Base-by-base conservation (phyloP, 108 stramenopile species). In the Pseudonitzschia multiseries region DNA sequence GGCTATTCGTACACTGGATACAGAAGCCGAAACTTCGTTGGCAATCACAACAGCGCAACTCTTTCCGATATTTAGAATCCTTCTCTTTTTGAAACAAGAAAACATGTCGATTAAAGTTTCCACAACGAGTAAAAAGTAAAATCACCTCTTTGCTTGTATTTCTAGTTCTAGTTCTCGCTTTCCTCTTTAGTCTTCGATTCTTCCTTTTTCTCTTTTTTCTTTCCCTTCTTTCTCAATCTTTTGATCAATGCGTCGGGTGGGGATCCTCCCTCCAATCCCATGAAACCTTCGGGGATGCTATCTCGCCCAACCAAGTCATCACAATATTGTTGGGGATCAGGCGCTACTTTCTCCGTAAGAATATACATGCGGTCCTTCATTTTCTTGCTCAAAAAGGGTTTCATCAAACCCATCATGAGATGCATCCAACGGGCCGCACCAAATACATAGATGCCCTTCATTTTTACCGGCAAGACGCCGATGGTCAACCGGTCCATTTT, bases 401-500 rank as follows among this genome's bases (percentile, higher is more conserved):
- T 73, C 66, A 73, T 42, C 40, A 76, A 33, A 14, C 42, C 29
- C 68, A 69, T 74, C 66, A 71, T 31, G 2, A 74, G 13, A n/a
- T 41, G n/a, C 26, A 70, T 21, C 79, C 79, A 80, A 31, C 26
- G 15, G 29, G 73, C 63, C 8, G 46, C 29, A 31, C 66, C 64
- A 36, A 43, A 65, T n/a, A 80, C 29, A 24, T 66, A 65, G 41
- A 69, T 61, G 22, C 29, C 33, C 22, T 84, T 86, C 63, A 83
- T 84, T 44, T 84, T 86, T 24, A 89, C 65, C 10, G 87, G 87
- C 26, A 84, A 78, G 14, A 86, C 83, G 51, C 85, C 80, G 41
- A 89, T 86, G 72, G 84, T 75, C 48, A 89, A 83, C 54, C 83
- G 72, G 61, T 88, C 87, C 28, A 88, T 64, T 24, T 75, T 82